Percentiles rank a stretch among this genome's conserved stretches.
Conservation (phyloP, 306 rosid genomes). For the Cucumis melo region DNA sequence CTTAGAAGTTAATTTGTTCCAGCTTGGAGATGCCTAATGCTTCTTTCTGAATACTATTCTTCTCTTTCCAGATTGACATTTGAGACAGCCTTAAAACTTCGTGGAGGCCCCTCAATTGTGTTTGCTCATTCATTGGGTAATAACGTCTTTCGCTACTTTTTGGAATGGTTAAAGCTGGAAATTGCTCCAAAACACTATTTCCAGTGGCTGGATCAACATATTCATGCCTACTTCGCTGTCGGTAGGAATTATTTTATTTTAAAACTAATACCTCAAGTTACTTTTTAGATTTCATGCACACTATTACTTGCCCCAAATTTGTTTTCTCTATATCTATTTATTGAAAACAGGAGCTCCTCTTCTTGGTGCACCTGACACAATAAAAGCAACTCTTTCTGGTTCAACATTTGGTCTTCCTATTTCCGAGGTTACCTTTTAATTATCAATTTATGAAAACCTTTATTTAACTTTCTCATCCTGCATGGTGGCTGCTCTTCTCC, state of each 20-base stretch:
- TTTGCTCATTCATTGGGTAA: slow-evolving; percentile 96
- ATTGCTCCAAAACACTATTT: slow-evolving; percentile 88
- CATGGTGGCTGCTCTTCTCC: not conserved
- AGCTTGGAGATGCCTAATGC: not conserved
- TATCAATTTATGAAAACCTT: not conserved
- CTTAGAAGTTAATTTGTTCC: not conserved
- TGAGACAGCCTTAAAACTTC: slow-evolving; percentile 83
- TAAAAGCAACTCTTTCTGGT: slow-evolving; percentile 90
- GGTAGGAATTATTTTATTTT: slow-evolving; percentile 37
- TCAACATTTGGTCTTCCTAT: slow-evolving; percentile 78
- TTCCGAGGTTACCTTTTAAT: slow-evolving; percentile 62
- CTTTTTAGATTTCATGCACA: not conserved
- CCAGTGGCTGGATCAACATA: slow-evolving; percentile 80
- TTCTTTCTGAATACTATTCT: not conserved
- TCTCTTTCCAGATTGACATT: slow-evolving; percentile 63
- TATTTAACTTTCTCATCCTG: not conserved
- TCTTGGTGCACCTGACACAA: slow-evolving; percentile 77
- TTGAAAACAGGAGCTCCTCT: slow-evolving; percentile 60
- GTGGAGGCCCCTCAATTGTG: slow-evolving; percentile 95
- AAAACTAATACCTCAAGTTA: slow-evolving; percentile 4
- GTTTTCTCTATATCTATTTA: slow-evolving; percentile 3
- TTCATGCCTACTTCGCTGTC: slow-evolving; percentile 94
- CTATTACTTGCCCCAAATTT: slow-evolving; percentile 15
- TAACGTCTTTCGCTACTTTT: slow-evolving; percentile 79
- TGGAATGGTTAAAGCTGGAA: slow-evolving; percentile 97